A percentile compares a stretch with the other conserved stretches of the same genome.
Conservation (phyloP, 306 rosid species). For the Lathyrus oleraceus region DNA sequence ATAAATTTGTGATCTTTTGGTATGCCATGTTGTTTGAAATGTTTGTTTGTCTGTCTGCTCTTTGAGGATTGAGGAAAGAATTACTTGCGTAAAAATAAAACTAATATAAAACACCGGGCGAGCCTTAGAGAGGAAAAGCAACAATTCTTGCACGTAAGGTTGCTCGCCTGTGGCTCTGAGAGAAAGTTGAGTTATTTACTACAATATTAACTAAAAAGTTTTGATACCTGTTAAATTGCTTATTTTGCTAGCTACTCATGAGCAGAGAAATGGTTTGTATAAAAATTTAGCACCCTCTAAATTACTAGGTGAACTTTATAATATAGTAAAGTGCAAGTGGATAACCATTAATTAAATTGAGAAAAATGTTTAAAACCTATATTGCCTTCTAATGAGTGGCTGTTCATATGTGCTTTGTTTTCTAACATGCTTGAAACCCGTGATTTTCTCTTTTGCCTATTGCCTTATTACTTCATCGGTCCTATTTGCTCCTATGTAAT, state of each 20-base stretch:
- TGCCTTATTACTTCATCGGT: slow-evolving; percentile 21
- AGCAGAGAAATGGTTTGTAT: no score
- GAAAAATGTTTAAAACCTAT: not conserved
- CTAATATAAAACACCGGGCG: not conserved
- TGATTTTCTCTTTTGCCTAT: slow-evolving; percentile 12
- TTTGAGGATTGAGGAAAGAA: not conserved
- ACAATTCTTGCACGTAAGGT: not conserved
- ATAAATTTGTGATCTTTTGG: not conserved
- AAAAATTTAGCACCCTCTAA: no score
- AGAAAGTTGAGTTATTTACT: no score
- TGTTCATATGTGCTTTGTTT: not conserved
- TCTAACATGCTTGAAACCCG: not conserved
- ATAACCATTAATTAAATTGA: no score
- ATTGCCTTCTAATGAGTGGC: not conserved
- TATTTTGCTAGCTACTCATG: no score
- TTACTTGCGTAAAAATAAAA: slow-evolving; percentile 1
- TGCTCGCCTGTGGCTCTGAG: not conserved
- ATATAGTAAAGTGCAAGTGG: no score
- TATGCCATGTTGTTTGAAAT: slow-evolving; percentile 3
- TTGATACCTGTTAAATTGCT: no score
- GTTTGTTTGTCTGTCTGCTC: no score
- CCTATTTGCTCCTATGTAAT: slow-evolving; percentile 1
- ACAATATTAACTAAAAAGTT: no score
- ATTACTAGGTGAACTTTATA: no score
- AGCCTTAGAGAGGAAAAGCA: not conserved